Evolutionary conservation across 129 eudicot genomes (phyloP).

Genomic region (Lactuca saligna): DNA sequence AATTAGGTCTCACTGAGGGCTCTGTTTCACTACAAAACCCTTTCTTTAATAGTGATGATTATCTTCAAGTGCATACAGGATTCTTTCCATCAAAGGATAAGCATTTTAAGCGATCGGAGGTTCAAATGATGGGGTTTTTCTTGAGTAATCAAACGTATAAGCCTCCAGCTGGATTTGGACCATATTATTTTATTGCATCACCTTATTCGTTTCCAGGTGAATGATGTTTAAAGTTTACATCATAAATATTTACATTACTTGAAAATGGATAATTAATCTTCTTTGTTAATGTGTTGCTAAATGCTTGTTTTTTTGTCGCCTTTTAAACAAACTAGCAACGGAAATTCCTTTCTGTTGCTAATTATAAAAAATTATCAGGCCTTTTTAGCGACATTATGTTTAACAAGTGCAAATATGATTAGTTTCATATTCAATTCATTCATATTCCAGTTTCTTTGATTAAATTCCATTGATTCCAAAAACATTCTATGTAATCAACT

Average conservation of each 20-base stretch:
- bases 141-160: constrained; percentile 84
- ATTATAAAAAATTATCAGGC: no score
- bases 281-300: not conserved
- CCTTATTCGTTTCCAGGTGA: constrained; percentile 73
- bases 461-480: no score
- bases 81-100: constrained; percentile 67
- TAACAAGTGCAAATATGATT: no score
- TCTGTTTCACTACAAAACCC: constrained; percentile 79
- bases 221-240: constrained; percentile 9
- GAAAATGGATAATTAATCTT: no score
- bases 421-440: no score
- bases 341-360: no score
- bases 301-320: not conserved
- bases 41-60: constrained; percentile 58
- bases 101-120: constrained; percentile 62
- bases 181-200: constrained; percentile 75
- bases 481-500: not conserved
- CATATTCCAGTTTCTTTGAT: no score
- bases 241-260: not conserved
- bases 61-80: constrained; percentile 67
- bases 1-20: constrained; percentile 66
- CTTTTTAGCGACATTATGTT: no score
- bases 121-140: constrained; percentile 72
- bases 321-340: no score
- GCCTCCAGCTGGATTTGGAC: constrained; percentile 88